Percentiles rank a stretch among this genome's conserved stretches.
Conservation (phyloP, 169 alveolate species). For the Plasmodium blacklocki region DNA sequence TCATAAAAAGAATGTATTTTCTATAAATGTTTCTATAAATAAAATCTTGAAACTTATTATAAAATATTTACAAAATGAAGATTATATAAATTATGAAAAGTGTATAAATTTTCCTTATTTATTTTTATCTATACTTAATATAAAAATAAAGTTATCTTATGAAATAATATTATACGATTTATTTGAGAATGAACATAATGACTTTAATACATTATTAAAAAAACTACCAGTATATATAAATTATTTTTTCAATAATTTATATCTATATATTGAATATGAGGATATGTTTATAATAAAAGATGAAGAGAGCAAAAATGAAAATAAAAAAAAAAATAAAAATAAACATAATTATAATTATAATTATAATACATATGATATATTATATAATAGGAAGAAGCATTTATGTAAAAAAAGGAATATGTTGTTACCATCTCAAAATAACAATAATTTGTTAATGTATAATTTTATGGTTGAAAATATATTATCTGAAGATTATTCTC, state of each 20-base stretch:
- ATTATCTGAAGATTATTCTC: conserved; percentile 48
- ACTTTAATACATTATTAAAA: conserved; percentile 26
- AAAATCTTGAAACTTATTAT: conserved; percentile 59
- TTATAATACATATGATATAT: no score
- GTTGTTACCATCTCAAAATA: not conserved
- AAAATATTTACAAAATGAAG: conserved; percentile 51
- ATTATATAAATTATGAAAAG: conserved; percentile 58
- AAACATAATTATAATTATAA: no score
- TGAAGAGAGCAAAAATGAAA: not conserved
- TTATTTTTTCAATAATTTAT: conserved; percentile 33
- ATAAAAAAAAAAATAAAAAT: no score
- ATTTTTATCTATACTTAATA: conserved; percentile 27
- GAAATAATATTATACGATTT: conserved; percentile 20
- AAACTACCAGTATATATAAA: conserved; percentile 27
- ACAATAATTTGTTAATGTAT: conserved; percentile 32
- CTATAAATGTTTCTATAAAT: conserved; percentile 52
- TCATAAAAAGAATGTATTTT: not conserved
- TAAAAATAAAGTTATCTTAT: conserved; percentile 37
- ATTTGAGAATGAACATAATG: conserved; percentile 17
- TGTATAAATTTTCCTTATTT: conserved; percentile 54
- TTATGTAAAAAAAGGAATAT: not conserved
- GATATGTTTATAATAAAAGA: conserved; percentile 17
- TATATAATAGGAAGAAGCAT: no score
- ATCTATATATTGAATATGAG: conserved; percentile 63
- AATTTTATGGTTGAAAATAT: conserved; percentile 56